Evolutionary conservation across 2,329 filamentous ascomycete genomes (phyloP), one percentile per base, ranked within the genome.

Genomic region (Penicillium sp.): DNA sequence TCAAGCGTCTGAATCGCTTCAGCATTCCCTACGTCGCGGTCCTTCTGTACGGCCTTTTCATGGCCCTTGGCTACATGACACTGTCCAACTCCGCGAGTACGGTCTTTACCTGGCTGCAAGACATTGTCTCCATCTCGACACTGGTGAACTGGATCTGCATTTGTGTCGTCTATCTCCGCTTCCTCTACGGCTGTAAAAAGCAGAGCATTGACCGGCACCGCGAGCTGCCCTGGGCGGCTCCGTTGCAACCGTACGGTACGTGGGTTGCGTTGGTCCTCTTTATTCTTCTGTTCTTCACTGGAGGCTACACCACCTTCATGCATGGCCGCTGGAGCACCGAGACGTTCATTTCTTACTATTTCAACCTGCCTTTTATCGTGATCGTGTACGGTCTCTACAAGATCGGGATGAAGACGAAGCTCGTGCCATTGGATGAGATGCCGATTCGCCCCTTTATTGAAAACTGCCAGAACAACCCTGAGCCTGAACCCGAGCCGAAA

Each of bases 81-180:
- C 64, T 83, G 7, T 80, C 77, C 6, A 52, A 67, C 23, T 68
- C 62, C 29, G 80, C 79, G 9, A 69, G 68, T 3, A 60, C 69
- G 2, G 82, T 81, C n/a, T 85, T 86, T 59, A 69, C 71, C 63
- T 86, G 81, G 81, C 66, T 86, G 20, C 71, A 84, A 43, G 81
- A 83, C 64, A 77, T 85, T 43, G 77, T 73, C 3, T 52, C 54
- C 1, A 53, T 57, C 19, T 44, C 48, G 0, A 56, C 53, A 0
- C 28, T 59, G n/a, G 47, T 85, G 45, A 77, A 74, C 36, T 85
- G 81, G 81, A 69, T 75, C 2, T 73, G 74, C 47, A 81, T 84
- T 56, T 71, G 67, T 33, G 62, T 76, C 34, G 69, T 75, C 13
- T 77, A 76, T 54, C 56, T 77, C 1, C 70, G 72, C 3, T 80